A percentile compares a stretch with the other conserved stretches of the same genome.
phyloP scores from a whole-genome alignment of 495 filamentous ascomycete species.

The Penicillium flavigenum region DNA sequence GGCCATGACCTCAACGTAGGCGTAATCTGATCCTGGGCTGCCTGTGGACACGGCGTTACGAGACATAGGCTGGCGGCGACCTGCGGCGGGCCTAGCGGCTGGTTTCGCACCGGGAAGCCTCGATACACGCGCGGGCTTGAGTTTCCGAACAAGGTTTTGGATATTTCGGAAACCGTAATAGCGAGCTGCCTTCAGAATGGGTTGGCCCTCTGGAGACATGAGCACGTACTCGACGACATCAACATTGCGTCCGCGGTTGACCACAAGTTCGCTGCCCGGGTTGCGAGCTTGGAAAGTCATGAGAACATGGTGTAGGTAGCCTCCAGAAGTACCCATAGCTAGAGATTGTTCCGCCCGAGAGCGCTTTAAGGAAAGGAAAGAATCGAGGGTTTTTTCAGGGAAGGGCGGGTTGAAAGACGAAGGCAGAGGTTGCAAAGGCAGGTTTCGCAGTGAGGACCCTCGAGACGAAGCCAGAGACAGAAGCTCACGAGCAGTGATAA shows the following conservation, averaged over 20 bases:
- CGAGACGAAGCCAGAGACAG: slow-evolving; percentile 81
- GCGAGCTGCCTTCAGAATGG: slow-evolving; percentile 75
- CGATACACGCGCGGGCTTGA: slow-evolving; percentile 75
- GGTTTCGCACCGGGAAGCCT: slow-evolving; percentile 72
- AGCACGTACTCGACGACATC: slow-evolving; percentile 86
- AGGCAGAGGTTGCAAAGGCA: slow-evolving; percentile 58
- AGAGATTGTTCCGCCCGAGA: slow-evolving; percentile 29
- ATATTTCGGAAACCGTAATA: slow-evolving; percentile 98
- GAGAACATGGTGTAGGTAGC: slow-evolving; percentile 81
- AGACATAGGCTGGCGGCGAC: slow-evolving; percentile 39
- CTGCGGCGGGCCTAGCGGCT: slow-evolving; percentile 29
- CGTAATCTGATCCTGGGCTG: slow-evolving; percentile 60
- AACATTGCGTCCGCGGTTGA: slow-evolving; percentile 76
- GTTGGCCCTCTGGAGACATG: slow-evolving; percentile 49
- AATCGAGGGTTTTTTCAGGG: slow-evolving; percentile 65
- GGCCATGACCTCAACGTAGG: slow-evolving; percentile 97
- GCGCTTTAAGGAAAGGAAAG: slow-evolving; percentile 61
- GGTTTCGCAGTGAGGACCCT: slow-evolving; percentile 65
- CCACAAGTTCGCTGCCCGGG: slow-evolving; percentile 64
- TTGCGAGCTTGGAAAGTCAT: slow-evolving; percentile 65
- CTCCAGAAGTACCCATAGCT: slow-evolving; percentile 75
- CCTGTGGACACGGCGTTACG: slow-evolving; percentile 30
- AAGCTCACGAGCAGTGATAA: slow-evolving; percentile 92
- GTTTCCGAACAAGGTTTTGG: slow-evolving; percentile 86
- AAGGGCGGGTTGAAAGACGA: slow-evolving; percentile 48